Evolutionary conservation across 768 basidiomycete genomes (phyloP).

Genomic region (Collybiopsis luxurians): DNA sequence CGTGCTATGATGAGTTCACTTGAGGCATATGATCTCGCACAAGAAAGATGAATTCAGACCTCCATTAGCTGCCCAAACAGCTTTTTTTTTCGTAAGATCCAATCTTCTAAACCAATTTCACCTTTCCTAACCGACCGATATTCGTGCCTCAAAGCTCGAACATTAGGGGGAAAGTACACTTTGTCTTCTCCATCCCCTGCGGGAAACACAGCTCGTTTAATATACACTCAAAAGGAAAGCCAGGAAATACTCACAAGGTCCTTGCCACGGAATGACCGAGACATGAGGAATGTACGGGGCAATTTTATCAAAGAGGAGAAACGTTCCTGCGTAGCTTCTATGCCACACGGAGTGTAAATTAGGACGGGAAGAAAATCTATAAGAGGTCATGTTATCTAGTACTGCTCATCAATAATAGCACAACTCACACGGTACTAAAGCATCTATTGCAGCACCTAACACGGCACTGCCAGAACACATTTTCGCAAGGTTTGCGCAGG

Average conservation of each 20-base stretch:
- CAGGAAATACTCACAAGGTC: background rate
- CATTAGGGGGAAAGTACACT: constrained; percentile 1
- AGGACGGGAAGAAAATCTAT: constrained; percentile 2
- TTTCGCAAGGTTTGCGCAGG: constrained; percentile 23
- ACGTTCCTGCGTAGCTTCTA: constrained; percentile 4
- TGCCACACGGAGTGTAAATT: constrained; percentile 5
- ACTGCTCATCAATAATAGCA: background rate
- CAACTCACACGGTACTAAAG: constrained; percentile 26
- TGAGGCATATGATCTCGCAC: background rate
- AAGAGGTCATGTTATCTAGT: too few species aligned
- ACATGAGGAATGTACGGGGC: constrained; percentile 6
- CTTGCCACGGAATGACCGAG: background rate
- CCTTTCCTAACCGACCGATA: background rate
- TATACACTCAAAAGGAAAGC: background rate
- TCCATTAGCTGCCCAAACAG: background rate
- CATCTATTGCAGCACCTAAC: constrained; percentile 36
- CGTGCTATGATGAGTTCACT: background rate
- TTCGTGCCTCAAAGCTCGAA: constrained; percentile 1
- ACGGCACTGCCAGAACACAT: constrained; percentile 35
- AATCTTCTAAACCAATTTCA: background rate
- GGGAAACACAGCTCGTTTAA: background rate
- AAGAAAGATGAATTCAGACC: background rate
- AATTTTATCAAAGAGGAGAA: background rate
- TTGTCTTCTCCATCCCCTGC: constrained; percentile 8
- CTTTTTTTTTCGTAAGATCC: background rate